phyloP scores from a whole-genome alignment of 2,329 filamentous ascomycete genomes.

The Aspergillus ochraceus region DNA sequence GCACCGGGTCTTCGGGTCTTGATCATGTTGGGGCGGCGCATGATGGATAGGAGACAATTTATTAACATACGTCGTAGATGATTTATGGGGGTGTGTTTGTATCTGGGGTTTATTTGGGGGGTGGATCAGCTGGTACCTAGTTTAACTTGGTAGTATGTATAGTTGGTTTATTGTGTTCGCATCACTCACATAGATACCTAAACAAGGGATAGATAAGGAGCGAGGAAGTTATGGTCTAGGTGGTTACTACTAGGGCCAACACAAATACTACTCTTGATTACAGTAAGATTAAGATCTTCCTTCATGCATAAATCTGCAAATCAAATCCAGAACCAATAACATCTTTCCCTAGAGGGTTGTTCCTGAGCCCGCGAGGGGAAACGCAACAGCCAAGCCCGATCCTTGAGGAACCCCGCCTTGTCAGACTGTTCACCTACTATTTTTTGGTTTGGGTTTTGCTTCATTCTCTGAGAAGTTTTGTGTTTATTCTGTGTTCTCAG shows the following conservation, averaged over 20 bases:
- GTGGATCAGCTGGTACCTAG: background rate
- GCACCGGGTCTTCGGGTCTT: background rate
- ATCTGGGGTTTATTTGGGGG: too few relatives aligned
- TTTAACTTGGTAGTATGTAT: background rate
- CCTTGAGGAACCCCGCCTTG: too few relatives aligned
- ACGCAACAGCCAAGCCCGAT: background rate
- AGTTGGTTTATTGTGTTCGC: too few relatives aligned
- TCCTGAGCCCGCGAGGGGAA: background rate
- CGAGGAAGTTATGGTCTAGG: too few relatives aligned
- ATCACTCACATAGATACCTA: too few relatives aligned
- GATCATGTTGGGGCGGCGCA: background rate
- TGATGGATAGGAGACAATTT: background rate
- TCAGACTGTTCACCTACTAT: too few relatives aligned
- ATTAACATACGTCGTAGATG: background rate
- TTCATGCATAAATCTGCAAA: background rate
- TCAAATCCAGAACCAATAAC: background rate
- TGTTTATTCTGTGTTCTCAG: too few relatives aligned
- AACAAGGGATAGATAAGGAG: too few relatives aligned
- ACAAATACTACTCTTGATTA: background rate
- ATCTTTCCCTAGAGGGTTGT: background rate
- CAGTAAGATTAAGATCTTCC: background rate
- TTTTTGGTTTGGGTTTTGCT: too few relatives aligned
- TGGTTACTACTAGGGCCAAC: background rate
- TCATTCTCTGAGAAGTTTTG: too few relatives aligned
- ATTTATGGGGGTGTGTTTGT: background rate